Percentiles rank a stretch among this genome's conserved stretches.
phyloP scores from a whole-genome alignment of 257 asterid species.

The Nicotiana noctiflora region DNA sequence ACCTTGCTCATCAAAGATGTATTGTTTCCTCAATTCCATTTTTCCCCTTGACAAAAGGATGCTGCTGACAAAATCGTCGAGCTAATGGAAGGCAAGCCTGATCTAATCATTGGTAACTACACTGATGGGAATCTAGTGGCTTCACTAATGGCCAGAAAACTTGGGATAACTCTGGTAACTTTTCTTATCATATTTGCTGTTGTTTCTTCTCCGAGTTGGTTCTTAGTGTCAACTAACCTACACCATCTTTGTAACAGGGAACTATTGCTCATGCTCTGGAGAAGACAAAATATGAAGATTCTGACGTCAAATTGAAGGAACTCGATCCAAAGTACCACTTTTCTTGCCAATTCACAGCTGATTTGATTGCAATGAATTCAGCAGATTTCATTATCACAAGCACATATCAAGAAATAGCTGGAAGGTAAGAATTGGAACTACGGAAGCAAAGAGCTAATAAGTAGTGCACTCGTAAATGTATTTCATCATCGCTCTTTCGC shows the following conservation, averaged over 20 bases:
- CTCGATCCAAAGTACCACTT: constrained; percentile 72
- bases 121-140: constrained; percentile 94
- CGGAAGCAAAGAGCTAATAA: not conserved
- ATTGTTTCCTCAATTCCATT: not conserved
- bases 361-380: constrained; percentile 77
- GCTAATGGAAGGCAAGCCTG: constrained; percentile 88
- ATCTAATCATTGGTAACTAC: constrained; percentile 78
- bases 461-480: not conserved
- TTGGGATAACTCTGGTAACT: constrained; percentile 75
- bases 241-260: constrained; percentile 38
- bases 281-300: constrained; percentile 92
- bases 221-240: not conserved
- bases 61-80: constrained; percentile 57
- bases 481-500: not conserved
- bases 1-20: not conserved
- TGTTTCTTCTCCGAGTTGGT: not conserved
- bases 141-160: constrained; percentile 86
- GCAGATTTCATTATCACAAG: constrained; percentile 91
- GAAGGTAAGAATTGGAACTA: constrained; percentile 42
- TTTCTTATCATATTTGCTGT: not conserved
- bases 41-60: constrained; percentile 32
- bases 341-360: constrained; percentile 92
- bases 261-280: constrained; percentile 94
- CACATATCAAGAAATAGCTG: constrained; percentile 93
- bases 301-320: constrained; percentile 83